These are phyloP conservation scores for Camellia japonica DNA, from an alignment of 148 eudicot species.

Conservation along the genomic window DNA sequence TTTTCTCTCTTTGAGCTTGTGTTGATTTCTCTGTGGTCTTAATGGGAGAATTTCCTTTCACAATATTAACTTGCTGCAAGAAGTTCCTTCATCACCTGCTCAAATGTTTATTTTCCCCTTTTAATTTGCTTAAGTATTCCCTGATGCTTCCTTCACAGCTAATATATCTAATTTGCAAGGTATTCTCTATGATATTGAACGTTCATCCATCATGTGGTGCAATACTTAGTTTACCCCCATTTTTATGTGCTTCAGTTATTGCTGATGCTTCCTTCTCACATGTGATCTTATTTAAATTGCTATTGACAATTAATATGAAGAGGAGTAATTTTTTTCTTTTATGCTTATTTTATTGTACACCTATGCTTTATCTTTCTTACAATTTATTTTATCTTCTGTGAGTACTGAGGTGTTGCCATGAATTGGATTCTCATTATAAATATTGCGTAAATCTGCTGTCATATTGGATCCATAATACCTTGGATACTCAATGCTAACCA, in stretches of 20 bases:
- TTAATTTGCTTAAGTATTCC: background rate
- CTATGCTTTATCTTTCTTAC: background rate
- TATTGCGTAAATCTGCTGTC: background rate
- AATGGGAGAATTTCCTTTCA: background rate
- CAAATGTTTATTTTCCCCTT: background rate
- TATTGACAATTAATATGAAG: background rate
- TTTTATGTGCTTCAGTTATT: background rate
- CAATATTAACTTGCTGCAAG: background rate
- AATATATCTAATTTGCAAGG: background rate
- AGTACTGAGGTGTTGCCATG: background rate
- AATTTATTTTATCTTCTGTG: background rate
- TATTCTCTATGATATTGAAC: background rate
- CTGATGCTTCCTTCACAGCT: background rate
- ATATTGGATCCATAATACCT: background rate
- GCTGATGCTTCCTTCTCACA: conserved; percentile 6
- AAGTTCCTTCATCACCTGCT: background rate
- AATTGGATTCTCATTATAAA: background rate
- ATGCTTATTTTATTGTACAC: background rate
- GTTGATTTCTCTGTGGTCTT: background rate
- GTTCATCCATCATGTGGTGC: background rate
- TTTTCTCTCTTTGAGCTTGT: background rate
- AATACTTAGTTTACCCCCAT: background rate
- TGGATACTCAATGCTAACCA: background rate
- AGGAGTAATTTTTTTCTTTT: background rate
- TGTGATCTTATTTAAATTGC: background rate